Evolutionary conservation across 73 alveolate genomes (phyloP).

Genomic region (Stentor roeselii): DNA sequence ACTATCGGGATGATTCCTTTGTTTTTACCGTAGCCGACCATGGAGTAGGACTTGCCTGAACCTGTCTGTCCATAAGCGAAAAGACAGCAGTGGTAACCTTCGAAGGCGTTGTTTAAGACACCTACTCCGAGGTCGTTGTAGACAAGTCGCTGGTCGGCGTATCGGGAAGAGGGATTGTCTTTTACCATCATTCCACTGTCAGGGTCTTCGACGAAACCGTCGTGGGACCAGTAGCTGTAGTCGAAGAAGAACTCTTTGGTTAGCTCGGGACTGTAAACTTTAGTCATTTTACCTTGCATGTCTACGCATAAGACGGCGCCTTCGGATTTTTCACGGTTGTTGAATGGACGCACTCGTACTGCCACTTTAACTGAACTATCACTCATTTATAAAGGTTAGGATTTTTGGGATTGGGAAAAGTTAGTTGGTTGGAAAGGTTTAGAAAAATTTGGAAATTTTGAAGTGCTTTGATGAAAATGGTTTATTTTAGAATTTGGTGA

Average conservation of each 20-base stretch:
- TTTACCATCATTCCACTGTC: conserved; percentile 37
- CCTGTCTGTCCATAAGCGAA: conserved; percentile 98
- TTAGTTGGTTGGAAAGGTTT: too few relatives aligned
- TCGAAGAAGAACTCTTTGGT: conserved; percentile 52
- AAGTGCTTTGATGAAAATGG: too few relatives aligned
- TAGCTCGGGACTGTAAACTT: not conserved
- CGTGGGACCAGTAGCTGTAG: conserved; percentile 70
- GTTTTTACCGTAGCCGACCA: conserved; percentile 93
- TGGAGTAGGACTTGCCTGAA: conserved; percentile 85
- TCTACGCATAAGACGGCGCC: conserved; percentile 71
- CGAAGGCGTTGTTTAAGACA: conserved; percentile 84
- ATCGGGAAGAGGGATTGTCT: conserved; percentile 51
- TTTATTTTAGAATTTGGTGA: too few relatives aligned
- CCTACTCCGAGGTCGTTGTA: conserved; percentile 72
- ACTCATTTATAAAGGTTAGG: not conserved
- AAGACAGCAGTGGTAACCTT: conserved; percentile 94
- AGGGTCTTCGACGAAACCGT: conserved; percentile 47
- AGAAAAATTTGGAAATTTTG: not conserved
- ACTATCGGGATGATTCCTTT: conserved; percentile 98
- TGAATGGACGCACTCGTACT: conserved; percentile 98
- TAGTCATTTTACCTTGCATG: conserved; percentile 77
- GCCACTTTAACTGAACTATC: conserved; percentile 79
- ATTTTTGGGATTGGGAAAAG: too few relatives aligned
- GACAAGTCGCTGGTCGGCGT: conserved; percentile 80
- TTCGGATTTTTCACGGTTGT: conserved; percentile 77